Conservation (phyloP, 257 asterid genomes). For the Solanum phureja region DNA sequence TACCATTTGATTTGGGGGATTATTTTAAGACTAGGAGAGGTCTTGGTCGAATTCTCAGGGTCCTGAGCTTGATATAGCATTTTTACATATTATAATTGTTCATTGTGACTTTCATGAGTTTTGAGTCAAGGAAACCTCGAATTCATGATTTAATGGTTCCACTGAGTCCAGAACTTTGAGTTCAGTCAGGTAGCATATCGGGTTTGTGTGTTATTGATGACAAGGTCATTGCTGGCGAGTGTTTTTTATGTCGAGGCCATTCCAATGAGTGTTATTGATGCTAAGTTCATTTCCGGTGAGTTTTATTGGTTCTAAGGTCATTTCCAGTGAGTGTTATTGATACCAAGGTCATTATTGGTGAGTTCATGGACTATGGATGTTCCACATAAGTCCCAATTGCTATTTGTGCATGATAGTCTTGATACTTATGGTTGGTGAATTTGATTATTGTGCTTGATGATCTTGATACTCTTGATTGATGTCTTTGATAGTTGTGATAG, state of each 20-base stretch:
- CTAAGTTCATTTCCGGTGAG: not conserved
- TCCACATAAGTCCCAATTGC: not conserved
- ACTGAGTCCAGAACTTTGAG: too few species aligned
- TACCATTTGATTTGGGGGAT: not conserved
- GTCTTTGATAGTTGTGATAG: too few species aligned
- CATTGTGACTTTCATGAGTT: not conserved
- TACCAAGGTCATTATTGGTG: not conserved
- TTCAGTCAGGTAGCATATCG: not conserved
- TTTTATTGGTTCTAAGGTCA: too few species aligned
- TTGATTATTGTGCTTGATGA: too few species aligned
- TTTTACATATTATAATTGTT: too few species aligned
- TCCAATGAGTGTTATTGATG: not conserved
- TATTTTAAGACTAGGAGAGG: not conserved
- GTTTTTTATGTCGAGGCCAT: too few species aligned
- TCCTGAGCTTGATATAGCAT: not conserved
- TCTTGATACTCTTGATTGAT: not conserved
- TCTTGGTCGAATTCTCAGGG: not conserved
- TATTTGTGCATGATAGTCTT: too few species aligned
- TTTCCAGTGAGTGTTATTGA: not conserved
- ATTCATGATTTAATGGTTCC: not conserved
- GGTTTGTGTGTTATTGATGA: not conserved
- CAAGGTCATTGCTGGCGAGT: not conserved
- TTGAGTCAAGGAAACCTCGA: not conserved
- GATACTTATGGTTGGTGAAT: too few species aligned
- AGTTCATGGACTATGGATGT: not conserved